Conservation (phyloP, 1,139 yeast genomes). For the Yamadazyma kanchanaburiensis region DNA sequence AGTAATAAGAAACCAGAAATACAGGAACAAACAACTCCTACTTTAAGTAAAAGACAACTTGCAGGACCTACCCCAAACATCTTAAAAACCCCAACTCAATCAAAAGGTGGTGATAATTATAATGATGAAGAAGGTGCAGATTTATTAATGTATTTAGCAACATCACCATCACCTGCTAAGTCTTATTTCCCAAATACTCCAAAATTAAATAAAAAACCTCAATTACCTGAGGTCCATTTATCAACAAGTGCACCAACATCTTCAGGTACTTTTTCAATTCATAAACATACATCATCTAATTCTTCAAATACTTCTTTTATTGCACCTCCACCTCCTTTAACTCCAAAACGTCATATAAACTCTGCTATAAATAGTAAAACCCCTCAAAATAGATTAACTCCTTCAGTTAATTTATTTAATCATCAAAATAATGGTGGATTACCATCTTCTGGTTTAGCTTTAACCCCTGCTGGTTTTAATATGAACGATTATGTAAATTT, state of each 20-base stretch:
- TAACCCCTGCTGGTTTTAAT: conserved; percentile 72
- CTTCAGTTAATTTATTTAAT: conserved; percentile 35
- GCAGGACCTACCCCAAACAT: conserved; percentile 12
- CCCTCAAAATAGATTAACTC: conserved; percentile 45
- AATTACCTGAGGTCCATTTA: conserved; percentile 1
- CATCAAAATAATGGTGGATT: conserved; percentile 20
- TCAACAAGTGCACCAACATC: conserved; percentile 15
- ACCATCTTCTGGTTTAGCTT: conserved; percentile 43
- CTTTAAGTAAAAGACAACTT: conserved; percentile 24
- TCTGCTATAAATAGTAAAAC: conserved; percentile 26
- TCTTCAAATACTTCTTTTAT: conserved; percentile 21
- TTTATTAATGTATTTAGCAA: conserved; percentile 74
- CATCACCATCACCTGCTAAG: conserved; percentile 77
- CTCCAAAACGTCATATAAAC: conserved; percentile 40
- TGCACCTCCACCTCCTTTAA: conserved; percentile 45
- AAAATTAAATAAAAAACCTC: conserved; percentile 7
- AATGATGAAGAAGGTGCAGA: conserved; percentile 80
- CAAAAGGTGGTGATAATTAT: conserved; percentile 12
- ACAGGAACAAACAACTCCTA: conserved; percentile 32
- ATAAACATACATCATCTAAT: conserved; percentile 14
- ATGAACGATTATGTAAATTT: conserved; percentile 80
- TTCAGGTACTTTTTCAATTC: conserved; percentile 12
- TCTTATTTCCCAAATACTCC: conserved; percentile 37
- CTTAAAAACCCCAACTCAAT: conserved; percentile 40
- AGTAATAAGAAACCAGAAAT: conserved; percentile 10